These are phyloP conservation scores for Aspergillus japonicus DNA, from an alignment of 2,329 filamentous ascomycete genomes.

Conservation along the genomic window DNA sequence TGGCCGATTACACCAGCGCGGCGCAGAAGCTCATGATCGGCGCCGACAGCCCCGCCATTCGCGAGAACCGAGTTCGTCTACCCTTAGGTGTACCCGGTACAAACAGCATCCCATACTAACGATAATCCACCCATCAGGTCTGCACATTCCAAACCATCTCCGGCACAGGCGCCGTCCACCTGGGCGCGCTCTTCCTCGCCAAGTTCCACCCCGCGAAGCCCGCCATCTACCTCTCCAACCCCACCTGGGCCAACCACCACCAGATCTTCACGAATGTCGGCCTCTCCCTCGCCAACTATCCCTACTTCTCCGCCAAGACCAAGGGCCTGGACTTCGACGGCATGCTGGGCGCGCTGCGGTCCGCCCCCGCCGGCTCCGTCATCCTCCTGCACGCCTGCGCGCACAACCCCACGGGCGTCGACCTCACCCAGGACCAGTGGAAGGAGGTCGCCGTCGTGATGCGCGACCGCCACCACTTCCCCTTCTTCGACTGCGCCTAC, in stretches of 20 bases:
- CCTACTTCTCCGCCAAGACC: slow-evolving; percentile 87
- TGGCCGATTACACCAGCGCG: slow-evolving; percentile 80
- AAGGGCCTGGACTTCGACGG: slow-evolving; percentile 90
- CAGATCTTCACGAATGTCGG: slow-evolving; percentile 95
- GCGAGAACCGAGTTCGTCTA: slow-evolving; percentile 69
- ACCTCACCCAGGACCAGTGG: slow-evolving; percentile 93
- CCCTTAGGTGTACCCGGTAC: not conserved
- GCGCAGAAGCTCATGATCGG: slow-evolving; percentile 90
- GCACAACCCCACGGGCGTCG: slow-evolving; percentile 96
- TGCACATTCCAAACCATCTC: slow-evolving; percentile 92
- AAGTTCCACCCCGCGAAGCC: slow-evolving; percentile 73
- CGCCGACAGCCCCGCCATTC: slow-evolving; percentile 72
- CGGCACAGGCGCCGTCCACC: slow-evolving; percentile 90
- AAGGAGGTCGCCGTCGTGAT: slow-evolving; percentile 79
- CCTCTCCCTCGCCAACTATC: slow-evolving; percentile 76
- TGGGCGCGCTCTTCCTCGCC: slow-evolving; percentile 89
- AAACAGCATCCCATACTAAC: not conserved
- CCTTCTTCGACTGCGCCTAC: slow-evolving; percentile 98
- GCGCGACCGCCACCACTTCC: slow-evolving; percentile 78
- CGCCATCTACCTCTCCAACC: slow-evolving; percentile 86
- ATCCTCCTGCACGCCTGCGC: slow-evolving; percentile 93
- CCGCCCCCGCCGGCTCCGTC: slow-evolving; percentile 75
- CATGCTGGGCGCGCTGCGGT: slow-evolving; percentile 70
- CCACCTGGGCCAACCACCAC: slow-evolving; percentile 98
- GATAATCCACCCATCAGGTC: slow-evolving; percentile 43